Percentiles rank a stretch among this genome's conserved stretches.
These are phyloP conservation scores for Lathyrus aphaca DNA, from an alignment of 306 rosid genomes.

Conservation along the genomic window DNA sequence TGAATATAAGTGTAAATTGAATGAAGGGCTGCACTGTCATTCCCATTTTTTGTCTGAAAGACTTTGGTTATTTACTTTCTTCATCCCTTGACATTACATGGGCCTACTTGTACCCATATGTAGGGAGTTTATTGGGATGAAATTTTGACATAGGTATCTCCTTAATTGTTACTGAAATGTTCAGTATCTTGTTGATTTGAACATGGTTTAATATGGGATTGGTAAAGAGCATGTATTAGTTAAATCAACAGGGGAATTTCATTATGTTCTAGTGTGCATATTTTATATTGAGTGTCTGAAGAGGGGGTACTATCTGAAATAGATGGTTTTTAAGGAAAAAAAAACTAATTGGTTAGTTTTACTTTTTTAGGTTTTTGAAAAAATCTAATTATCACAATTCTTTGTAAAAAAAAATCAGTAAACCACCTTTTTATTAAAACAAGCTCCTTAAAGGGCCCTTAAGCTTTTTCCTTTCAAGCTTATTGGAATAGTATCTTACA, in stretches of 20 bases:
- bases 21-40: constrained; percentile 1
- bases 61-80: constrained; percentile 14
- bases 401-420: background rate
- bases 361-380: too few species aligned
- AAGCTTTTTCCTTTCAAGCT: background rate
- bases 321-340: too few species aligned
- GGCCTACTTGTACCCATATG: background rate
- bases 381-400: too few species aligned
- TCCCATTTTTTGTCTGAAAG: background rate
- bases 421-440: background rate
- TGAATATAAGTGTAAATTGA: constrained; percentile 13
- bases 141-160: background rate
- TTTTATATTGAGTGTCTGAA: background rate
- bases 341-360: too few species aligned
- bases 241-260: background rate
- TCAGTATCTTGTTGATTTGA: constrained; percentile 2
- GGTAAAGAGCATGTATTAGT: background rate
- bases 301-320: too few species aligned
- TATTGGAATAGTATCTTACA: constrained; percentile 1
- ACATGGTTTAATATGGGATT: constrained; percentile 7
- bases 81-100: background rate
- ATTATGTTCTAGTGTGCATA: background rate
- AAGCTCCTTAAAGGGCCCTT: background rate
- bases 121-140: constrained; percentile 5
- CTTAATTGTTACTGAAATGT: background rate